phyloP scores from a whole-genome alignment of 495 filamentous ascomycete species.

The Polyplosphaeria fusca region DNA sequence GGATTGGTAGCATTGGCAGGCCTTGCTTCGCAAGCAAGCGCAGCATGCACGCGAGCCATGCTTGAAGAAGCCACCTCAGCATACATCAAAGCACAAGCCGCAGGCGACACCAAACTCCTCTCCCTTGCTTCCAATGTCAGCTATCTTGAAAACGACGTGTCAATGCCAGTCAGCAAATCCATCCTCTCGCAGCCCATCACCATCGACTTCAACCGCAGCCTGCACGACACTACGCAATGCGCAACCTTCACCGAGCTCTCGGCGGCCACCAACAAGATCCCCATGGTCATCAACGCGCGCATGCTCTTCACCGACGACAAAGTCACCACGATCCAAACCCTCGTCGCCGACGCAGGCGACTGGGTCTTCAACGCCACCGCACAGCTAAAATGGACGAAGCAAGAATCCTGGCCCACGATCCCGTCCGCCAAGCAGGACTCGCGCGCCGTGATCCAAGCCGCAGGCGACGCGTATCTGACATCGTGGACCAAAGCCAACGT shows the following conservation, averaged over 20 bases:
- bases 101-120: slow-evolving; percentile 11
- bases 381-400: slow-evolving; percentile 10
- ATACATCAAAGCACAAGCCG: slow-evolving; percentile 25
- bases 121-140: slow-evolving; percentile 9
- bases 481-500: slow-evolving; percentile 44
- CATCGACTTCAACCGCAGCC: slow-evolving; percentile 25
- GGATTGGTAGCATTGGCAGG: too few relatives aligned
- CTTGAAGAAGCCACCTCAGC: slow-evolving; percentile 15
- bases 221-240: slow-evolving; percentile 25
- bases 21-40: slow-evolving; percentile 12
- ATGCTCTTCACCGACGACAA: slow-evolving; percentile 17
- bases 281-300: slow-evolving; percentile 25
- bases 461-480: slow-evolving; percentile 28
- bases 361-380: slow-evolving; percentile 27
- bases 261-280: slow-evolving; percentile 18
- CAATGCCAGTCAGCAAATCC: slow-evolving; percentile 12
- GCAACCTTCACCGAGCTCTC: slow-evolving; percentile 26
- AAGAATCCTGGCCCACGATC: slow-evolving; percentile 25
- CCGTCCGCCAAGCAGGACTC: slow-evolving; percentile 17
- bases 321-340: slow-evolving; percentile 21
- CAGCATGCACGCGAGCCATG: slow-evolving; percentile 17
- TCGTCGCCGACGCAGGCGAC: slow-evolving; percentile 25
- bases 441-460: slow-evolving; percentile 25
- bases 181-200: slow-evolving; percentile 12
- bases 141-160: slow-evolving; percentile 19